phyloP scores from a whole-genome alignment of 2,329 filamentous ascomycete genomes.

The Epichloe gansuensis region DNA sequence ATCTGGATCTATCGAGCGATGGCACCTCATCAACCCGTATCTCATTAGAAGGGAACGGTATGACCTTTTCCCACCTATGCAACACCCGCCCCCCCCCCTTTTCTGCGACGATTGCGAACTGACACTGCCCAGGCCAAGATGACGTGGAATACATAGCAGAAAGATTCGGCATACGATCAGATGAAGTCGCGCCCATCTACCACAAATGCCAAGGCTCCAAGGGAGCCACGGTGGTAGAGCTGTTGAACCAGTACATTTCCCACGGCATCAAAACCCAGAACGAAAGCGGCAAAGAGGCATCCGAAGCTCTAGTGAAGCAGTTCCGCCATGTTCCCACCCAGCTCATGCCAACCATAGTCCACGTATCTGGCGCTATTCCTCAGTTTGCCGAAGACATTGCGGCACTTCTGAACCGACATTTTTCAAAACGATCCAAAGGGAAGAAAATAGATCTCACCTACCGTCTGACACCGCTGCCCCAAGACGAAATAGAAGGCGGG shows the following conservation, averaged over 20 bases:
- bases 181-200: constrained; percentile 29
- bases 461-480: constrained; percentile 22
- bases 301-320: constrained; percentile 23
- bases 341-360: constrained; percentile 30
- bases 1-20: constrained; percentile 9
- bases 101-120: background rate
- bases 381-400: constrained; percentile 28
- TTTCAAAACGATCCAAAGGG: constrained; percentile 25
- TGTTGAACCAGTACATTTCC: constrained; percentile 30
- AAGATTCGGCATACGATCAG: constrained; percentile 26
- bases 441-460: constrained; percentile 26
- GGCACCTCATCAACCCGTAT: constrained; percentile 9
- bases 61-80: background rate
- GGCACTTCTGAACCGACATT: constrained; percentile 27
- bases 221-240: constrained; percentile 27
- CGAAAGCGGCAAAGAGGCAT: constrained; percentile 16
- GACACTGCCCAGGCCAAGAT: constrained; percentile 17
- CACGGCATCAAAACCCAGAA: constrained; percentile 22
- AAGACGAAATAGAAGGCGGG: constrained; percentile 8
- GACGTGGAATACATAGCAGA: constrained; percentile 33
- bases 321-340: constrained; percentile 29
- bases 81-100: too few species aligned
- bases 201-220: constrained; percentile 24
- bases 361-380: constrained; percentile 23
- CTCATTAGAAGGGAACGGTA: background rate